These are phyloP conservation scores for Cytospora paraplurivora DNA, from an alignment of 2,329 filamentous ascomycete genomes.

Conservation along the genomic window DNA sequence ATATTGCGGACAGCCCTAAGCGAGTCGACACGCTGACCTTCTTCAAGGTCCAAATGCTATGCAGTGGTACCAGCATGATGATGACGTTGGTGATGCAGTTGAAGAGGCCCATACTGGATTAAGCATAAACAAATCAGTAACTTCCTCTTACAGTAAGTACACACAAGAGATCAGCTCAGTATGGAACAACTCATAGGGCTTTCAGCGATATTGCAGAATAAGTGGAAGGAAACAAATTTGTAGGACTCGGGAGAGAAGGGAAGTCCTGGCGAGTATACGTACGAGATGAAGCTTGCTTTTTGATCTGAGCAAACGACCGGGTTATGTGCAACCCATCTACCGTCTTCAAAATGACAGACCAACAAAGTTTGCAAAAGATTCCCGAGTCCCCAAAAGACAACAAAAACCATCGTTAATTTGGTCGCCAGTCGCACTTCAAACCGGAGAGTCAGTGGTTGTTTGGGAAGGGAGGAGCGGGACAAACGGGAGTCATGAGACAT, in stretches of 20 bases:
- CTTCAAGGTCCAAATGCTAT: slow-evolving; percentile 42
- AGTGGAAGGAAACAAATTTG: neutral
- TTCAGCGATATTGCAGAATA: neutral
- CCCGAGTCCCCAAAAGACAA: slow-evolving; percentile 34
- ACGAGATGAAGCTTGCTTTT: slow-evolving; percentile 40
- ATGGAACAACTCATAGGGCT: neutral
- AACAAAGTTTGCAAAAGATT: slow-evolving; percentile 36
- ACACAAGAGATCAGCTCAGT: neutral
- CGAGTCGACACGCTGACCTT: slow-evolving; percentile 31
- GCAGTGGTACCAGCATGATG: slow-evolving; percentile 43
- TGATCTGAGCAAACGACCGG: slow-evolving; percentile 37
- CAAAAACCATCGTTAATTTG: slow-evolving; percentile 34
- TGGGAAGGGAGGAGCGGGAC: too few relatives aligned
- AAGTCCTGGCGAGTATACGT: neutral
- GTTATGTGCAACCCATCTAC: slow-evolving; percentile 5
- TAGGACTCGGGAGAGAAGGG: neutral
- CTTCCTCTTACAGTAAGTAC: neutral
- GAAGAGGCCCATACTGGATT: slow-evolving; percentile 38
- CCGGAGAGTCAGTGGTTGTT: too few relatives aligned
- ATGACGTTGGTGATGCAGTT: slow-evolving; percentile 43
- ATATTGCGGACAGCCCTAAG: slow-evolving; percentile 17
- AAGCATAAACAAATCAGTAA: neutral
- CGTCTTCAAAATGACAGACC: slow-evolving; percentile 36
- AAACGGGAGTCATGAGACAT: too few relatives aligned
- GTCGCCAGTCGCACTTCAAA: slow-evolving; percentile 35